phyloP scores from a whole-genome alignment of 108 stramenopile genomes.

The Cylindrotheca closterium region DNA sequence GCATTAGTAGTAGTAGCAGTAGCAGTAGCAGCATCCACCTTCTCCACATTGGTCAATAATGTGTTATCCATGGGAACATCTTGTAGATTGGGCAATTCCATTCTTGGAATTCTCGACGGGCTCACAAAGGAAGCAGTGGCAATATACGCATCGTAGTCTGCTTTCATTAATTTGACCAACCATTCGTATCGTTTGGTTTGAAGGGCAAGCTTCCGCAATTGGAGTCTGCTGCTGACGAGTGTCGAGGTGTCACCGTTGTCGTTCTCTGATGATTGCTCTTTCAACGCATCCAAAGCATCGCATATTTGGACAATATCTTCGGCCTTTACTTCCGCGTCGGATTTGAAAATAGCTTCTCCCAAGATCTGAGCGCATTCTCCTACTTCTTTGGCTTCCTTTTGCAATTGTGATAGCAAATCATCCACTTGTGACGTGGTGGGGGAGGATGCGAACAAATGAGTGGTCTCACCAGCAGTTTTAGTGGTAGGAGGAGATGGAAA shows the following conservation, averaged over 20 bases:
- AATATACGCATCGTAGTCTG: conserved; percentile 72
- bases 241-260: conserved; percentile 11
- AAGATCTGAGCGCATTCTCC: conserved; percentile 21
- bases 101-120: conserved; percentile 65
- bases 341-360: conserved; percentile 15
- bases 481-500: no score
- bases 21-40: neutral
- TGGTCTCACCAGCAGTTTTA: no score
- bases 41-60: neutral
- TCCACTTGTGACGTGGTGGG: neutral
- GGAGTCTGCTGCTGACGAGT: conserved; percentile 16
- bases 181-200: conserved; percentile 68
- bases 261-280: conserved; percentile 1
- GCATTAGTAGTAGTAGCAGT: neutral
- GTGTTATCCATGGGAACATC: conserved; percentile 46
- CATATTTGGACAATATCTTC: conserved; percentile 63
- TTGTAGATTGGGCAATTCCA: conserved; percentile 72
- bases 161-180: conserved; percentile 53
- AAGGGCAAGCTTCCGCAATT: conserved; percentile 44
- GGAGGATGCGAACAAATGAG: no score
- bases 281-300: conserved; percentile 56
- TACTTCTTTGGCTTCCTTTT: conserved; percentile 36
- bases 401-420: neutral
- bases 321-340: conserved; percentile 25
- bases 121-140: conserved; percentile 74